Percentiles rank a stretch among this genome's conserved stretches.
Conservation (phyloP, 768 basidiomycete genomes). For the Suillus lakei region DNA sequence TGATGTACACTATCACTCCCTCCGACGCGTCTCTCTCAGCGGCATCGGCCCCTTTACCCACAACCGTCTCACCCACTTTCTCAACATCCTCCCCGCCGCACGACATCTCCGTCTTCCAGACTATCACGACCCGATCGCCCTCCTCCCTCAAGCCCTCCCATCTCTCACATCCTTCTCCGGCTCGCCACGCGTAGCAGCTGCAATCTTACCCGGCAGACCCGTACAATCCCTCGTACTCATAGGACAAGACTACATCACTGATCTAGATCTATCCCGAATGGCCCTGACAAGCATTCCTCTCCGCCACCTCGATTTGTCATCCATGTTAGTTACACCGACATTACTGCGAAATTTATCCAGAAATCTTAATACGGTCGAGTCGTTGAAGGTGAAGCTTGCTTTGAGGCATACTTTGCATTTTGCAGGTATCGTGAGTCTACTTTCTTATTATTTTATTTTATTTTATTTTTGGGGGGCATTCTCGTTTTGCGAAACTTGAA, state of each 20-base stretch:
- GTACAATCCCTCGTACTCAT: constrained; percentile 59
- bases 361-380: constrained; percentile 53
- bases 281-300: constrained; percentile 53
- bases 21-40: constrained; percentile 48
- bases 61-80: constrained; percentile 45
- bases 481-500: not conserved
- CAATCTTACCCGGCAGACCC: constrained; percentile 63
- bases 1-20: constrained; percentile 45
- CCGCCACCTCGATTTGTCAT: constrained; percentile 60
- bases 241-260: constrained; percentile 60
- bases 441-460: constrained; percentile 13
- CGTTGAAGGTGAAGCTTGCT: constrained; percentile 59
- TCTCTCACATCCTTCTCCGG: constrained; percentile 61
- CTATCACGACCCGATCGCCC: constrained; percentile 44
- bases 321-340: constrained; percentile 60
- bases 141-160: constrained; percentile 51
- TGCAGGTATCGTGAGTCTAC: constrained; percentile 63
- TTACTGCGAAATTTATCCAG: constrained; percentile 60
- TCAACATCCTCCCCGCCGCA: constrained; percentile 45
- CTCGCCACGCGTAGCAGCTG: constrained; percentile 59
- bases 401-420: constrained; percentile 69
- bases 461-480: constrained; percentile 13
- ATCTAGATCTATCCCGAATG: constrained; percentile 55
- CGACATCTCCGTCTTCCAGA: constrained; percentile 53
- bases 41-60: constrained; percentile 45